Evolutionary conservation across 768 basidiomycete genomes (phyloP).

Genomic region (Pisolithus microcarpus): DNA sequence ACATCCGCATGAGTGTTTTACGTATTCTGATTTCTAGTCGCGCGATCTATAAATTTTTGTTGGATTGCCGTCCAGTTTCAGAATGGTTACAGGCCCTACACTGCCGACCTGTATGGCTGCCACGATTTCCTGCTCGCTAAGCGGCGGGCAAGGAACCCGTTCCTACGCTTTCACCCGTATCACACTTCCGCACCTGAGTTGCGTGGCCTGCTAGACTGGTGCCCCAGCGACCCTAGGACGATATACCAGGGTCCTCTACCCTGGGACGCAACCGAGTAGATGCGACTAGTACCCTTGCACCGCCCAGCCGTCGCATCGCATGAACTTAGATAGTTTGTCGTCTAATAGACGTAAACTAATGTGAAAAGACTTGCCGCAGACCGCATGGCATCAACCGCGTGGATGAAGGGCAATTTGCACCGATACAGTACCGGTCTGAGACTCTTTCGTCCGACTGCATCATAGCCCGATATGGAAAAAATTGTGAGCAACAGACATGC

Average conservation of each 20-base stretch:
- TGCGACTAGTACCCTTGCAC: neutral
- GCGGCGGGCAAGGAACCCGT: conserved; percentile 60
- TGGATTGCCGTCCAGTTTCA: conserved; percentile 37
- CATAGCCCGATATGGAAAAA: neutral
- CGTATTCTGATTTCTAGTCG: conserved; percentile 12
- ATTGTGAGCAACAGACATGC: neutral
- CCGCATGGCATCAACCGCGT: neutral
- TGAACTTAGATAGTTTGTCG: neutral
- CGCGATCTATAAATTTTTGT: neutral
- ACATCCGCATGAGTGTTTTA: conserved; percentile 5
- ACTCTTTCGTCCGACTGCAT: neutral
- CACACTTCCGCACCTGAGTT: conserved; percentile 73
- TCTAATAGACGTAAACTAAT: neutral
- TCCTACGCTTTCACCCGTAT: conserved; percentile 71
- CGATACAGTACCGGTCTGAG: neutral
- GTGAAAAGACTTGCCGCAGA: neutral
- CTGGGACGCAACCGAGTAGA: conserved; percentile 36
- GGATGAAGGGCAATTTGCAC: neutral
- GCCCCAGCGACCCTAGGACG: conserved; percentile 46
- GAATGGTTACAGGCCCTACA: conserved; percentile 81
- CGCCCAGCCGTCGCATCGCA: neutral
- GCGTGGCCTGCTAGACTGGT: conserved; percentile 70
- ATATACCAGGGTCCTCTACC: conserved; percentile 53
- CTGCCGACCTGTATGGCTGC: conserved; percentile 78
- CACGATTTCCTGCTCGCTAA: conserved; percentile 68